phyloP scores from a whole-genome alignment of 768 basidiomycete species.

The Galerina marginata region DNA sequence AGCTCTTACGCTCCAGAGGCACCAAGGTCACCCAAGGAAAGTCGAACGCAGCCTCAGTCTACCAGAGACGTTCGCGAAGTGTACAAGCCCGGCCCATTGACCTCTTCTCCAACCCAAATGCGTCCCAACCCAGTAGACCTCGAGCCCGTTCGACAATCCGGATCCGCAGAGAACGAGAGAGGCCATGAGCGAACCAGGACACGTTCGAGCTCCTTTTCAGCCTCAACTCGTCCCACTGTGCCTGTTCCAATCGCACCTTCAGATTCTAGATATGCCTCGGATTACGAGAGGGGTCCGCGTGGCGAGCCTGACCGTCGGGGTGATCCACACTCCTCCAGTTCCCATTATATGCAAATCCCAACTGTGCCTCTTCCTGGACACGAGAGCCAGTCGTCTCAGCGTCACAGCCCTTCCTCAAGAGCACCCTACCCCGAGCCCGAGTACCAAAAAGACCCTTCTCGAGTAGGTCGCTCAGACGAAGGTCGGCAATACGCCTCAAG shows the following conservation, averaged over 20 bases:
- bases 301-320: constrained; percentile 15
- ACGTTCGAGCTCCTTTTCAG: constrained; percentile 25
- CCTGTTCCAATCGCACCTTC: constrained; percentile 6
- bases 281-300: constrained; percentile 17
- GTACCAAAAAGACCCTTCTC: not conserved
- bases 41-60: too few relatives aligned
- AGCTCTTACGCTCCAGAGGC: constrained; percentile 10
- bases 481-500: constrained; percentile 3
- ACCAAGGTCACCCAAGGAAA: not conserved
- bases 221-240: constrained; percentile 13
- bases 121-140: constrained; percentile 19
- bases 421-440: not conserved
- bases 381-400: not conserved
- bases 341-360: constrained; percentile 16
- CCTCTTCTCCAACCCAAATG: constrained; percentile 24
- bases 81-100: constrained; percentile 20
- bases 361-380: not conserved
- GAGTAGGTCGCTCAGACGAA: not conserved
- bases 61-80: constrained; percentile 9
- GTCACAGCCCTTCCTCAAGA: not conserved
- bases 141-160: not conserved
- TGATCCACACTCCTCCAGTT: constrained; percentile 3
- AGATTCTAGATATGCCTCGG: constrained; percentile 16
- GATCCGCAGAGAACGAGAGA: not conserved
- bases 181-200: constrained; percentile 16